phyloP scores from a whole-genome alignment of 352 stramenopile species.

The Hyaloperonospora arabidopsidis region DNA sequence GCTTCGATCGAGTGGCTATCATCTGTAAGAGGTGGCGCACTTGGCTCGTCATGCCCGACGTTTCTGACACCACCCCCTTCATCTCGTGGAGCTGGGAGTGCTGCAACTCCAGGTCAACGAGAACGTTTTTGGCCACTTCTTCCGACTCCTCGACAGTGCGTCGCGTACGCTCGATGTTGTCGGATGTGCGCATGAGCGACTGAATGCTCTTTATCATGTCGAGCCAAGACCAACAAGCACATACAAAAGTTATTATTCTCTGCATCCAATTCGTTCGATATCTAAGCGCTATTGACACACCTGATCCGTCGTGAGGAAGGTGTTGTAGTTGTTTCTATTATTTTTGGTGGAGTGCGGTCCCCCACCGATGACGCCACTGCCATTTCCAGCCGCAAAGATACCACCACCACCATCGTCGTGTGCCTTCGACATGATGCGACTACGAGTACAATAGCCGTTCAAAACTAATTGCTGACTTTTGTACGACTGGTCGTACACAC shows the following conservation, averaged over 20 bases:
- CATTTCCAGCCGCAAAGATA: conserved; percentile 26
- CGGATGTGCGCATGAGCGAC: conserved; percentile 54
- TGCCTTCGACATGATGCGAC: conserved; percentile 27
- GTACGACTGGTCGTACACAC: conserved; percentile 1
- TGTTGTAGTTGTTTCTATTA: conserved; percentile 64
- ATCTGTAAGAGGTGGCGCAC: conserved; percentile 57
- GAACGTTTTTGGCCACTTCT: conserved; percentile 54
- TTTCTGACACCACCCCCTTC: conserved; percentile 75
- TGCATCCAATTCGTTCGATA: neutral
- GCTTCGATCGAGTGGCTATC: conserved; percentile 62
- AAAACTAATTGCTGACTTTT: no score
- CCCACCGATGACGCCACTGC: conserved; percentile 20
- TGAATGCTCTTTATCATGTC: conserved; percentile 40
- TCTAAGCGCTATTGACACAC: conserved; percentile 20
- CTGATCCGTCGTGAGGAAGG: conserved; percentile 47
- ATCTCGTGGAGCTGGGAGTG: conserved; percentile 73
- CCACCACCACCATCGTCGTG: conserved; percentile 20
- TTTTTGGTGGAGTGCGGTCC: conserved; percentile 15
- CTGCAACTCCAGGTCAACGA: conserved; percentile 76
- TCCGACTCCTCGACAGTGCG: conserved; percentile 58
- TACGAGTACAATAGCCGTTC: neutral
- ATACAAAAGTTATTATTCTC: neutral
- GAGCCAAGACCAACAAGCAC: neutral
- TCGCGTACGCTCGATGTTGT: conserved; percentile 67
- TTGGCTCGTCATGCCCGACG: conserved; percentile 53